Base-by-base conservation (phyloP, 1,284 basidiomycete species). In the Pseudomicrostroma phylloplanum region DNA sequence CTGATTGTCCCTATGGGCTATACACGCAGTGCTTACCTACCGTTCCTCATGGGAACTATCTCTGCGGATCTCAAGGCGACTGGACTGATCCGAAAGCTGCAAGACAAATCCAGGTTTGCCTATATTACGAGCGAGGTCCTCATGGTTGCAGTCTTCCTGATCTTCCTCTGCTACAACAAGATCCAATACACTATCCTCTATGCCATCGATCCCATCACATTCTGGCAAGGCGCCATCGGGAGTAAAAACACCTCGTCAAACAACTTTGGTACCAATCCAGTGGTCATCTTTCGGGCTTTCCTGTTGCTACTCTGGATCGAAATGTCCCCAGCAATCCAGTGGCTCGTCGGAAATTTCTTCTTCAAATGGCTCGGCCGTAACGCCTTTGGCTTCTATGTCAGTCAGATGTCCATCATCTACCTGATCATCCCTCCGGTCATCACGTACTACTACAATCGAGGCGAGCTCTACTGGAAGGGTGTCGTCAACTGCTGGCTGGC, bases 351-450 rank as follows among this genome's bases (percentile, higher is more conserved):
- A 21, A 80, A 80, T 77, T 67, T 67, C 26, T 55, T 80, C 49
- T 80, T 81, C 68, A 75, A 74, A 68, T 80, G 78, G 72, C 67
- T 81, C 55, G 80, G 80, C 53, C 80, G 80, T 58, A 74, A 80
- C 26, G 80, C 80, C 42, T 80, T 80, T 66, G 80, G 80, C 11
- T 81, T 81, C 74, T 81, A 81, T 69, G 73, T 81, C 42, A 80
- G 80, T 70, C 80, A 81, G 70, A 80, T 80, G 78, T 72, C 80
- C 60, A 76, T 77, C 60, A 71, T 81, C 57, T 81, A 81, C 64
- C 72, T 73, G 56, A 65, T 81, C 67, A 80, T 81, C 79, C 80
- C 80, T 13, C 74, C 76, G 60, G 59, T 81, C 60, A 68, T 79
- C 60, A 72, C 81, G 57, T 65, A 77, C 69, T 79, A 80, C 67